A percentile compares a stretch with the other conserved stretches of the same genome.
These are phyloP conservation scores for Cladochytrium replicatum DNA, from an alignment of 192 early-diverging fungal species.

Conservation along the genomic window DNA sequence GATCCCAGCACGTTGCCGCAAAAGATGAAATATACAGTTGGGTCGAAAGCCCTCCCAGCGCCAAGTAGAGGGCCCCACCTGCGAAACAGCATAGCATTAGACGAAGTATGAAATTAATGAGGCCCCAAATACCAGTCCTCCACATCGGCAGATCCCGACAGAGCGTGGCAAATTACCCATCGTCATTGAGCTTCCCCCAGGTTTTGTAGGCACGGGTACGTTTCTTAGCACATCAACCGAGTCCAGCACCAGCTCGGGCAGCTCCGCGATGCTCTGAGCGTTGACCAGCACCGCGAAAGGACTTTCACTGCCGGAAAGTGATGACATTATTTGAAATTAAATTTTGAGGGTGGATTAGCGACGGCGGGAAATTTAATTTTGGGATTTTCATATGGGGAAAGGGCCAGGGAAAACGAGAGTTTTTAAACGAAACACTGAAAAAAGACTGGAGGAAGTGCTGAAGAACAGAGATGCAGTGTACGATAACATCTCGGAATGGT, in stretches of 20 bases:
- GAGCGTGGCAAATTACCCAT: slow-evolving; percentile 92
- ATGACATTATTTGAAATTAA: no score
- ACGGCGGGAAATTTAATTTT: no score
- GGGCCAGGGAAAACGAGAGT: no score
- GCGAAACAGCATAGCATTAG: neutral
- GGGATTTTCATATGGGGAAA: no score
- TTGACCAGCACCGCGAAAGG: no score
- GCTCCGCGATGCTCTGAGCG: slow-evolving; percentile 55
- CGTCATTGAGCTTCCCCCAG: slow-evolving; percentile 77
- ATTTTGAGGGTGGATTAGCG: no score
- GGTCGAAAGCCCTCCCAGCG: slow-evolving; percentile 78
- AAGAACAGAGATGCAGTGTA: no score
- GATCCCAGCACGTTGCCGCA: slow-evolving; percentile 93
- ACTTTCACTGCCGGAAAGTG: no score
- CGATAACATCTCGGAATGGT: no score
- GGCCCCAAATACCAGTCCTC: slow-evolving; percentile 86
- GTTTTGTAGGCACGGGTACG: slow-evolving; percentile 95
- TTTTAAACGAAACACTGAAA: no score
- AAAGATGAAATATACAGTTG: slow-evolving; percentile 86
- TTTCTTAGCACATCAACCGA: slow-evolving; percentile 62
- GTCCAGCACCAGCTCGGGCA: slow-evolving; percentile 70
- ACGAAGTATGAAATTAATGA: no score
- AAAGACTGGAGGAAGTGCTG: no score
- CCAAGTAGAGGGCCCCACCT: slow-evolving; percentile 96
- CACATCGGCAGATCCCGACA: slow-evolving; percentile 91